Percentiles rank a stretch among this genome's conserved stretches.
phyloP scores from a whole-genome alignment of 1,284 basidiomycete genomes.

The Irpex rosettiformis region DNA sequence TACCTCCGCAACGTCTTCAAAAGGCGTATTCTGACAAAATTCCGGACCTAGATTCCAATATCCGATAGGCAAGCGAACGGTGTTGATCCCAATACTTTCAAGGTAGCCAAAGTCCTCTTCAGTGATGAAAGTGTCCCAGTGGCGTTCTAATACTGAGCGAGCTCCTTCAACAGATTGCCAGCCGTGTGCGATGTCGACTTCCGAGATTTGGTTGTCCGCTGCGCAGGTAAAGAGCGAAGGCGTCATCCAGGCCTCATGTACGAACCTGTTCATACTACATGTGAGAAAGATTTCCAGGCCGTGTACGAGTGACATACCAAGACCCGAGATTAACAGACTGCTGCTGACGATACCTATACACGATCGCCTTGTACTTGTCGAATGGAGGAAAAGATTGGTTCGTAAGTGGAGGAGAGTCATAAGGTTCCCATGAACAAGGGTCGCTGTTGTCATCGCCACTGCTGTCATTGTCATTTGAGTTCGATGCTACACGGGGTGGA shows the following conservation, averaged over 20 bases:
- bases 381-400: slow-evolving; percentile 45
- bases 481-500: neutral
- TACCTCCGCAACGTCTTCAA: slow-evolving; percentile 52
- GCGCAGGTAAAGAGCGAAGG: slow-evolving; percentile 68
- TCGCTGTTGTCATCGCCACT: neutral
- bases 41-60: slow-evolving; percentile 60
- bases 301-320: slow-evolving; percentile 49
- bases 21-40: slow-evolving; percentile 52
- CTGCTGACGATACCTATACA: slow-evolving; percentile 64
- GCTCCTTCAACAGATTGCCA: slow-evolving; percentile 48
- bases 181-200: slow-evolving; percentile 53
- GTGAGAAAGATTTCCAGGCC: too few relatives aligned
- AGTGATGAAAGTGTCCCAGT: slow-evolving; percentile 80
- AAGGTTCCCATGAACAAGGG: slow-evolving; percentile 35
- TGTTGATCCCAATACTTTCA: slow-evolving; percentile 66
- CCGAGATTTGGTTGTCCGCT: slow-evolving; percentile 46
- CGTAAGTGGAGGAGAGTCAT: slow-evolving; percentile 28
- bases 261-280: slow-evolving; percentile 56
- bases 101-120: slow-evolving; percentile 63
- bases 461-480: neutral
- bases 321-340: slow-evolving; percentile 67
- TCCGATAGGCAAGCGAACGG: slow-evolving; percentile 67
- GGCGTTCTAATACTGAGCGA: slow-evolving; percentile 58
- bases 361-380: slow-evolving; percentile 41
- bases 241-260: slow-evolving; percentile 78